Evolutionary conservation across 1,284 basidiomycete species (phyloP).

Genomic region (Puccinia polysora): DNA sequence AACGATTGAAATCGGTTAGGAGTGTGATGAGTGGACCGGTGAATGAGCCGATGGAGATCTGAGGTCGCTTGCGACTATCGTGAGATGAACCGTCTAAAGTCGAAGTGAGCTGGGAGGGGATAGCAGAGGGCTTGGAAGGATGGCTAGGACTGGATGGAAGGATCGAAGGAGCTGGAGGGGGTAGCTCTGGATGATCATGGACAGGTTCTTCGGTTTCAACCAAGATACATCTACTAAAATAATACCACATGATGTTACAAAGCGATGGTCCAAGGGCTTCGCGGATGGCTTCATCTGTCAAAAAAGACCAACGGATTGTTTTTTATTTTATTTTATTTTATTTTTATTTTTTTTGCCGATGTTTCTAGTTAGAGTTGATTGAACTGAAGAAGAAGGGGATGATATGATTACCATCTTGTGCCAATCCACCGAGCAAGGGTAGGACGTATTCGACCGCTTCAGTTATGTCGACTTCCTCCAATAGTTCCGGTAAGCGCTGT

Average conservation of each 20-base stretch:
- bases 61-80: constrained; percentile 19
- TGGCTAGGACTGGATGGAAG: background rate
- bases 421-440: constrained; percentile 32
- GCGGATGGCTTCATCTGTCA: constrained; percentile 32
- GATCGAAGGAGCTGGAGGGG: background rate
- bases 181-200: background rate
- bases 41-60: constrained; percentile 20
- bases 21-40: constrained; percentile 4
- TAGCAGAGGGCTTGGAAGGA: constrained; percentile 4
- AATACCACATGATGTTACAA: constrained; percentile 44
- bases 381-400: background rate
- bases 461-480: constrained; percentile 41
- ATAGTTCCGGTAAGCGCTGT: constrained; percentile 33
- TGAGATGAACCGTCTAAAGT: constrained; percentile 2
- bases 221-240: constrained; percentile 29
- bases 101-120: background rate
- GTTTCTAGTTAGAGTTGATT: background rate
- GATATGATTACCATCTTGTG: constrained; percentile 21
- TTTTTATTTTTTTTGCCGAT: too few species aligned
- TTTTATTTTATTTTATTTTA: background rate
- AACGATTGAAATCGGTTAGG: constrained; percentile 31
- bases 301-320: background rate
- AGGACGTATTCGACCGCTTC: constrained; percentile 43
- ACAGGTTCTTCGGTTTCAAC: constrained; percentile 1
- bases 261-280: constrained; percentile 40